Evolutionary conservation across 1,139 yeast species (phyloP).

Genomic region (Zygotorulaspora mrakii): DNA sequence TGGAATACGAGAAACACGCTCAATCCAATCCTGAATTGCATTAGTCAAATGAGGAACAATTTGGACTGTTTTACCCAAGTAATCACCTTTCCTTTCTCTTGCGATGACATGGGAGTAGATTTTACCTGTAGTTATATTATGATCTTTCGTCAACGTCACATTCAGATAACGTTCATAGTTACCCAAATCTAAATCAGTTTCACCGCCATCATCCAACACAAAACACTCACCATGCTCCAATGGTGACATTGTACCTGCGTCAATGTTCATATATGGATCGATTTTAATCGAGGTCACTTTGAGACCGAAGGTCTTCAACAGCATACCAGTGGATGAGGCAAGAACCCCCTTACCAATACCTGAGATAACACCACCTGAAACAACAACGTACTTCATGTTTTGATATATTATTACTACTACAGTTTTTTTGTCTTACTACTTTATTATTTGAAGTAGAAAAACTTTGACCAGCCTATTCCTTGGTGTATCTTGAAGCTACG

Average conservation of each 20-base stretch:
- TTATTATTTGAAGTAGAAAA: conserved; percentile 1
- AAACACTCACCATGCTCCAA: conserved; percentile 98
- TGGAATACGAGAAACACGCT: conserved; percentile 83
- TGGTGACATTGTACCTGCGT: conserved; percentile 99
- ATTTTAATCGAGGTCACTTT: conserved; percentile 96
- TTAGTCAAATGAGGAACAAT: conserved; percentile 97
- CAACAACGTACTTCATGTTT: conserved; percentile 94
- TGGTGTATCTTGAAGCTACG: neutral
- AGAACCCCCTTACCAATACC: conserved; percentile 99
- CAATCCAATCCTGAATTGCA: conserved; percentile 98
- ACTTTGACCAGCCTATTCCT: conserved; percentile 1
- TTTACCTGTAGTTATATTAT: conserved; percentile 97
- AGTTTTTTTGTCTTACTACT: neutral
- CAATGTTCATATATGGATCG: conserved; percentile 98
- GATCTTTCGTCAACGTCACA: conserved; percentile 87
- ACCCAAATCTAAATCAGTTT: conserved; percentile 95
- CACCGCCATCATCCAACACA: conserved; percentile 97
- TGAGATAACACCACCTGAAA: conserved; percentile 96
- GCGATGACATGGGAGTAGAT: conserved; percentile 92
- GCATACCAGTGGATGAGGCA: conserved; percentile 91
- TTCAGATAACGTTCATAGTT: conserved; percentile 95
- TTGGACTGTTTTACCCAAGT: conserved; percentile 98
- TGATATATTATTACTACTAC: conserved; percentile 2
- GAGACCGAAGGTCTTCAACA: conserved; percentile 88
- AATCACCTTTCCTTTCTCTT: conserved; percentile 94